These are phyloP conservation scores for Dalbergia oliveri DNA, from an alignment of 306 rosid genomes.

Conservation along the genomic window DNA sequence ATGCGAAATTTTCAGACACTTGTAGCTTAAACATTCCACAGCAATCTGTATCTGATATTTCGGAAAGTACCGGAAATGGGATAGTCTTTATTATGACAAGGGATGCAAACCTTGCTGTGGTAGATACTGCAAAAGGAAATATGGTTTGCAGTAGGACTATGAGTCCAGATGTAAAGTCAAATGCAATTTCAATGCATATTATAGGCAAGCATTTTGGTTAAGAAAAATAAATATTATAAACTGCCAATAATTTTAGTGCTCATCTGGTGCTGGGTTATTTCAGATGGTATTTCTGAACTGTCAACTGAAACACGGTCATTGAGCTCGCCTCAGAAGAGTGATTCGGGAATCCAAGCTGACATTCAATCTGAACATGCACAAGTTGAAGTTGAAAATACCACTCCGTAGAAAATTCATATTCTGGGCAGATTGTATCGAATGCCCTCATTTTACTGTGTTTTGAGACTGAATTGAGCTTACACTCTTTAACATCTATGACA, in stretches of 20 bases:
- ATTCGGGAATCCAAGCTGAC: conserved; percentile 50
- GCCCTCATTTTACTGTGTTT: conserved; percentile 68
- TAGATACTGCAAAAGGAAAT: conserved; percentile 65
- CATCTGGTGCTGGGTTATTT: conserved; percentile 44
- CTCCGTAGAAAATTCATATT: conserved; percentile 48
- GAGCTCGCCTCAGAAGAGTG: conserved; percentile 50
- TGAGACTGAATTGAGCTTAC: conserved; percentile 71
- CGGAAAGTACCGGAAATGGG: conserved; percentile 55
- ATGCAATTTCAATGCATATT: conserved; percentile 70
- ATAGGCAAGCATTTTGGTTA: conserved; percentile 66
- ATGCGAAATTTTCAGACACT: conserved; percentile 61
- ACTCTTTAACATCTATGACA: conserved; percentile 60
- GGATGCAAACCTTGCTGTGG: conserved; percentile 60
- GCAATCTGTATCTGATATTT: conserved; percentile 56
- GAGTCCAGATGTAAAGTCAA: conserved; percentile 55
- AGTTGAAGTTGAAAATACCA: conserved; percentile 52
- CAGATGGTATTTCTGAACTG: conserved; percentile 64
- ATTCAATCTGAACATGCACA: conserved; percentile 57
- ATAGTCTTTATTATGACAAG: conserved; percentile 61
- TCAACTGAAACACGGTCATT: conserved; percentile 49
- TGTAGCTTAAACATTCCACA: conserved; percentile 51
- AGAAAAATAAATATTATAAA: conserved; percentile 36
- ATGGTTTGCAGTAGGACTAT: conserved; percentile 58
- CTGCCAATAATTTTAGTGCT: conserved; percentile 26
- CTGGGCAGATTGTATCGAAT: conserved; percentile 52